Base-by-base conservation (phyloP, 2,329 filamentous ascomycete species). In the Aciculosporium take region DNA sequence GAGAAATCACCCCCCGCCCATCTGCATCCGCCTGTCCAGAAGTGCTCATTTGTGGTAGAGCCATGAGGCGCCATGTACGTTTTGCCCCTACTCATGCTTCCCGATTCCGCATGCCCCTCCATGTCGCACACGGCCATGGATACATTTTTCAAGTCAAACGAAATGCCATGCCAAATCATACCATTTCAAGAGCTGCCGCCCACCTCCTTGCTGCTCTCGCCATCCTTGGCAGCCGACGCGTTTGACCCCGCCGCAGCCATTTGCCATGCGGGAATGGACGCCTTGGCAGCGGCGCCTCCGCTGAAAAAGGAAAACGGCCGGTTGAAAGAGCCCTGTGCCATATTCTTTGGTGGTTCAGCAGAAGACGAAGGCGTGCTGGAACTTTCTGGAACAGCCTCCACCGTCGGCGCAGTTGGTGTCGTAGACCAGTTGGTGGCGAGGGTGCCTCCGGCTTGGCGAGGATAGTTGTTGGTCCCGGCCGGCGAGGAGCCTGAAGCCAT, bases 261-360 rank as follows among this genome's bases (percentile, higher is more conserved):
- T 62, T 88, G 83, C 83, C 83, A 88, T 4, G 81, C 75, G 4
- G 83, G 83, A 49, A 88, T 88, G 9, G 81, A 77, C 9, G 81
- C 81, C 61, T 73, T 78, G 27, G 62, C 64, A 12, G 60, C 53
- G 29, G 71, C 51, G 37, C 49, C 45, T 35, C 53, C 49, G 20
- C 46, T 45, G 60, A 47, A 21, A 15, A 40, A 28, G 7, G 32
- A 13, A 13, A 66, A 63, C 43, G 69, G 64, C 45, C 56, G 48
- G 48, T 50, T 58, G 31, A 56, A 55, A 39, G 43, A 53, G 45
- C 46, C 52, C 42, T 54, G 51, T 35, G 51, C 49, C 1, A 47
- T 50, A 21, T 56, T 54, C 52, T 63, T 61, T 25, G 57, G 46
- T 18, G 56, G 42, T 41, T 64, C 60, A 4, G 54, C 45, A 25